Evolutionary conservation across 306 rosid species (phyloP).

Genomic region (Prunus padus): DNA sequence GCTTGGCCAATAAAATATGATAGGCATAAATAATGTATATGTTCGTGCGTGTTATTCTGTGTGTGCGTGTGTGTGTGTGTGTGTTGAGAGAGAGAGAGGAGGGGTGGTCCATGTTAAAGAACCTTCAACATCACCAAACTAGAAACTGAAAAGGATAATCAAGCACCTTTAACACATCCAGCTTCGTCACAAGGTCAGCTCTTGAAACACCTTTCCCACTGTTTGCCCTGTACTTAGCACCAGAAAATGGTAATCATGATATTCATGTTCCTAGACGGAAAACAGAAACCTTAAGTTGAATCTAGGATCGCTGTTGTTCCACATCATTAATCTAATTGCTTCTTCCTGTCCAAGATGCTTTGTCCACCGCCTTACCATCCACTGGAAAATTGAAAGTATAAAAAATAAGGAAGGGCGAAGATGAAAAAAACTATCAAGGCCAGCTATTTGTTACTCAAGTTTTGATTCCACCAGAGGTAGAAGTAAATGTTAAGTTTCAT

Average conservation of each 20-base stretch:
- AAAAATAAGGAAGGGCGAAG: neutral
- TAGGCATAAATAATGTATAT: no score
- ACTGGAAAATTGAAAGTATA: slow-evolving; percentile 37
- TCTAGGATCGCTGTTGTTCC: slow-evolving; percentile 86
- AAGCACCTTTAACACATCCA: slow-evolving; percentile 63
- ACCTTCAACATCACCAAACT: neutral
- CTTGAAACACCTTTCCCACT: slow-evolving; percentile 62
- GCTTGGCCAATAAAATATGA: neutral
- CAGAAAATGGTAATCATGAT: slow-evolving; percentile 17
- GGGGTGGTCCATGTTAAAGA: neutral
- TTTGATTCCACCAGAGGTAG: neutral
- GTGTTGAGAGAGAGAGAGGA: no score
- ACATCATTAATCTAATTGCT: slow-evolving; percentile 69
- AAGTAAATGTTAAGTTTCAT: neutral
- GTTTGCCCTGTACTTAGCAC: slow-evolving; percentile 63
- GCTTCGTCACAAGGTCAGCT: slow-evolving; percentile 60
- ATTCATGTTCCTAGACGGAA: slow-evolving; percentile 2
- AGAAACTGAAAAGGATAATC: slow-evolving; percentile 13
- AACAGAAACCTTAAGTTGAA: slow-evolving; percentile 71
- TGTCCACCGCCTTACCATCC: slow-evolving; percentile 90
- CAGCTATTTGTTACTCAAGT: neutral
- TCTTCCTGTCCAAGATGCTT: slow-evolving; percentile 83
- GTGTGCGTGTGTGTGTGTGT: no score
- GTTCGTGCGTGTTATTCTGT: no score
- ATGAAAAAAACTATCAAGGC: neutral